phyloP scores from a whole-genome alignment of 129 eudicot species.

The sunflower (Helianthus annuus) region HanXRQr2.0-SUNRISE NC_035443.2:40357741-40358240 shows the following conservation, averaged over 20 bases:
- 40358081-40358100: constrained; percentile 97
- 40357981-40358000: constrained; percentile 51
- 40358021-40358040: constrained; percentile 95
- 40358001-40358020: constrained; percentile 73
- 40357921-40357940: constrained; percentile 51
- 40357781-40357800: background rate
- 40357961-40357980: constrained; percentile 55
- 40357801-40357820: background rate
- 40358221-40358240: constrained; percentile 90
- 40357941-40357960: constrained; percentile 49
- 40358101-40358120: constrained; percentile 82
- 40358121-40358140: constrained; percentile 98
- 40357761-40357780: background rate
- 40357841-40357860: background rate
- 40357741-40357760: background rate
- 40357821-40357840: background rate
- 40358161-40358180: constrained; percentile 87
- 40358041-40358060: constrained; percentile 93
- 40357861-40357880: background rate
- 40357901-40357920: constrained; percentile 3
- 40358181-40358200: constrained; percentile 84
- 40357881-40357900: constrained; percentile 5
- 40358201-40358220: constrained; percentile 98
- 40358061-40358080: constrained; percentile 97
- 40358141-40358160: constrained; percentile 95